Evolutionary conservation across 306 rosid species (phyloP).

Genomic region (Betula pendula): DNA sequence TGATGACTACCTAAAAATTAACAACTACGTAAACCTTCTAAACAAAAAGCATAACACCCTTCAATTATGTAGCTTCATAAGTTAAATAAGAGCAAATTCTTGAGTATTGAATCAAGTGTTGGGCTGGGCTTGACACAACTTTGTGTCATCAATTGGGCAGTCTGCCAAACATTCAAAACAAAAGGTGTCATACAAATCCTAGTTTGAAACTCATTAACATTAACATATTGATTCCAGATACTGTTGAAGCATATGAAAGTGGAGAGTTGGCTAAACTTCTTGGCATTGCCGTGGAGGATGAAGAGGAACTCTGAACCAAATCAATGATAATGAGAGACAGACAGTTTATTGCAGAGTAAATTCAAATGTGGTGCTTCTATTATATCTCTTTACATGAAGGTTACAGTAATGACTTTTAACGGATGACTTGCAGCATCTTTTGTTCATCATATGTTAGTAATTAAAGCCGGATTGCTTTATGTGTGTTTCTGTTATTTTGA

Average conservation of each 20-base stretch:
- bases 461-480: background rate
- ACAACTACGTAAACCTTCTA: background rate
- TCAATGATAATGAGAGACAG: conserved; percentile 6
- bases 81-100: background rate
- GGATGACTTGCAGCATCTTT: background rate
- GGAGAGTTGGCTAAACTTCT: conserved; percentile 69
- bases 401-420: background rate
- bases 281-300: conserved; percentile 44
- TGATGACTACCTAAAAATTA: too few species aligned
- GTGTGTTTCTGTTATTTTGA: too few species aligned
- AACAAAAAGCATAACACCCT: background rate
- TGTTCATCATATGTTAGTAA: background rate
- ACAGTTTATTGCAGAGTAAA: background rate
- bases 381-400: background rate
- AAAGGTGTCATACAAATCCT: background rate
- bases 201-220: conserved; percentile 1
- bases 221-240: conserved; percentile 51
- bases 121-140: background rate
- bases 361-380: background rate
- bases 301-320: conserved; percentile 58
- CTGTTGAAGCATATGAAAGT: conserved; percentile 71
- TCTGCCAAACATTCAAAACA: background rate
- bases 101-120: background rate
- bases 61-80: background rate
- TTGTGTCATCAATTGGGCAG: background rate